phyloP scores from a whole-genome alignment of 2,329 filamentous ascomycete species.

The Ilyonectria destructans region DNA sequence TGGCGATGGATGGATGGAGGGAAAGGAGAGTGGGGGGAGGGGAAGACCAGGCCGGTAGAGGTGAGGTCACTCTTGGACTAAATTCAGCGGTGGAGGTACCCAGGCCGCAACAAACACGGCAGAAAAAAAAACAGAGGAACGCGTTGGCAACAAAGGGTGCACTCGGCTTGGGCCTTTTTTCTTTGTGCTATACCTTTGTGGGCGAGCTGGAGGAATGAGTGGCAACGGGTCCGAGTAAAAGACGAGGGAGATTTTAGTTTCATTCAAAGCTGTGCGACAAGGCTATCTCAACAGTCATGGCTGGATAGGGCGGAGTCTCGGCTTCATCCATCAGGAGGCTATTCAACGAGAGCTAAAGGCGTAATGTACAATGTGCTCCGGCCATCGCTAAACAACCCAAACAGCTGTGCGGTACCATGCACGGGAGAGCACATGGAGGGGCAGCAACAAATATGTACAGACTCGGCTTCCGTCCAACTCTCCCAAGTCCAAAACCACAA shows the following conservation, averaged over 20 bases:
- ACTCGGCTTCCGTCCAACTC: neutral
- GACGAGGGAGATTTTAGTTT: neutral
- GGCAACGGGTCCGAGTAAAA: neutral
- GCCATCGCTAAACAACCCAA: neutral
- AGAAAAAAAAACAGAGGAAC: constrained; percentile 26
- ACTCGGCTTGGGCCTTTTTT: constrained; percentile 5
- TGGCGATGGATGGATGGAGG: constrained; percentile 42
- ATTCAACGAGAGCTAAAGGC: neutral
- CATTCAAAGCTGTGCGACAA: neutral
- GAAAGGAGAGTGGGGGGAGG: constrained; percentile 49
- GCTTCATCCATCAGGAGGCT: neutral
- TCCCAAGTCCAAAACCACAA: neutral
- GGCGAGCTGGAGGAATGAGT: constrained; percentile 6
- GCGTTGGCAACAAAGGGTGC: constrained; percentile 8
- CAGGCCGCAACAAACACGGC: constrained; percentile 7
- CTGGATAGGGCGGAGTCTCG: neutral
- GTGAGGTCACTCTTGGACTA: constrained; percentile 1
- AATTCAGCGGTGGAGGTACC: constrained; percentile 24
- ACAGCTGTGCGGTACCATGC: neutral
- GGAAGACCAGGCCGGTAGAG: constrained; percentile 39
- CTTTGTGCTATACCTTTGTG: constrained; percentile 13
- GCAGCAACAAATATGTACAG: neutral
- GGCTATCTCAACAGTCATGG: neutral
- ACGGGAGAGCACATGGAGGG: constrained; percentile 1
- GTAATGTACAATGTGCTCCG: neutral